Evolutionary conservation across 2,329 filamentous ascomycete species (phyloP), one percentile per base, ranked within the genome.

Genomic region (Cryphonectria japonica): DNA sequence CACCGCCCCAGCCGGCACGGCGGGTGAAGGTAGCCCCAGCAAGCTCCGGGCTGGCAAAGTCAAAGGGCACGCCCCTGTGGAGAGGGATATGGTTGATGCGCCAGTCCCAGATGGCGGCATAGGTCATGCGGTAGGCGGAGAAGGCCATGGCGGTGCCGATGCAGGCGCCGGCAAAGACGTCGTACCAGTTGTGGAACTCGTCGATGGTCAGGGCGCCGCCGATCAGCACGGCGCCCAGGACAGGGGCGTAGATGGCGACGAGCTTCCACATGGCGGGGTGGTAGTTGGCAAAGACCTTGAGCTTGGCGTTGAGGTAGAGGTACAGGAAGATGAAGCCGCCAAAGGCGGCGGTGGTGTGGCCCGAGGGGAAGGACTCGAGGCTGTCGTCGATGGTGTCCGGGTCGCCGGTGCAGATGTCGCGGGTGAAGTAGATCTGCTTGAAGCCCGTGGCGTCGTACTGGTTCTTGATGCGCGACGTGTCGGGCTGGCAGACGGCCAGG

Each of bases 201-300:
- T 93, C 89, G 70, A 93, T 92, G 0, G 90, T 92, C 13, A 93
- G 81, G 0, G 90, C 87, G 7, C 91, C 91, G 1, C 87, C 91
- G 60, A 94, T 92, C 2, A 94, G 82, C 2, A 84, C 85, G 0
- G 91, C 91, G 2, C 88, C 90, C 0, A 94, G 86, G 2, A 94
- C 80, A 0, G 92, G 92, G 0, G 88, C 85, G 76, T 91, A 92
- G 34, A 89, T 82, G 22, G 84, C 86, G 43, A 91, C 83, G 16
- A 93, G 80, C 81, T 93, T 93, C 92, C 91, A 93, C 85, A 93
- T 89, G 16, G 89, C 84, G 0, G 92, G 88, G 77, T 93, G 91
- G 78, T 92, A 91, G 82, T 93, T 91, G 73, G 87, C 83, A 75
- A 90, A 93, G 69, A 93, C 87, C 84, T 93, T 94, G 74, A 94